Base-by-base conservation (phyloP, 371 early-diverging fungal genomes). In the Mucor mucedo region DNA sequence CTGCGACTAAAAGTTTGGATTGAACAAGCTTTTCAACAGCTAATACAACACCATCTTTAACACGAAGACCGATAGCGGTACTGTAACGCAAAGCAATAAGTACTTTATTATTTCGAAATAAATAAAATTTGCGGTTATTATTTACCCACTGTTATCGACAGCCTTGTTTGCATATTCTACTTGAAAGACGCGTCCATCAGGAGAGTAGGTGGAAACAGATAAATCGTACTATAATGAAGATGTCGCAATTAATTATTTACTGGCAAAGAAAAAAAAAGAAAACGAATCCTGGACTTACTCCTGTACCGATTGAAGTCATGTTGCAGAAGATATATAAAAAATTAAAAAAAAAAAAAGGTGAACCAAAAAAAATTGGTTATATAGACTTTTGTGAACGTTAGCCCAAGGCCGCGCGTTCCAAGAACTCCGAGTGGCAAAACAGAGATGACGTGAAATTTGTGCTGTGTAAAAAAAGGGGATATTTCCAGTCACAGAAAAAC, bases 161-260 rank as follows among this genome's bases (percentile, higher is more conserved):
- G 99, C 98, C 79, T 99, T 98, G 60, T 85, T 79, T 52, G 99
- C 99, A 75, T 99, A 99, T 83, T 99, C 99, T 49, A 96, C 94
- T 80, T 99, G 99, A 80, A 98, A 99, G 63, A 99, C 91, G 63
- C 98, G 89, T 62, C 99, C 99, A 77, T 99, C 99, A 52, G 98
- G 98, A 44, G 99, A 97, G 76, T 98, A 99, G 28, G 98, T 99
- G 67, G 96, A 93, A 45, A 95, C 93, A 35, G 96, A 94, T 63
- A 97, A 84, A 84, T 99, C 99, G 77, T 99, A 99, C 95, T 94
- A 82, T 54, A 21, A 21, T 21, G 1, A 0, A 21, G 21, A 21
- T 21, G 47, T 47, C 21, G 21, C 21, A 21, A 21, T 21, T 21
- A 21, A 21, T 21, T 21, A 21, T 21, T 21, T 21, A 21, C 21